Percentiles rank a stretch among this genome's conserved stretches.
These are phyloP conservation scores for Chamaenerion angustifolium DNA, from an alignment of 345 rosid genomes.

Conservation along the genomic window DNA sequence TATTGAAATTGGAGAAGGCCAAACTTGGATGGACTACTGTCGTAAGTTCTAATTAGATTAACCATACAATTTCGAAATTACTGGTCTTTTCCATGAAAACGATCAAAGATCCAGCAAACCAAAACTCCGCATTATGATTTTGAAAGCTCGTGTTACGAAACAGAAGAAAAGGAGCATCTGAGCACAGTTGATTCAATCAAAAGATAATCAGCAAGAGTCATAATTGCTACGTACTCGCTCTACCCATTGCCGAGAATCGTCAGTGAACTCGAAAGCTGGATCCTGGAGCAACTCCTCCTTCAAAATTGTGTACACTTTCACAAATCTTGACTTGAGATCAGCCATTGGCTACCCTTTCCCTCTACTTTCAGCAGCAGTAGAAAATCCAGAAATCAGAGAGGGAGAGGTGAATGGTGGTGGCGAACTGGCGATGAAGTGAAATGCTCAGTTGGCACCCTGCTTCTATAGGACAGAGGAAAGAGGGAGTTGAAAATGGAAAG, in stretches of 20 bases:
- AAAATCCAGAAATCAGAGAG: background rate
- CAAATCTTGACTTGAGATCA: slow-evolving; percentile 60
- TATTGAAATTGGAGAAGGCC: too few species aligned
- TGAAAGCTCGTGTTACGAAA: too few species aligned
- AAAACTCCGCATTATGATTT: too few species aligned
- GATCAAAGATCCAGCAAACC: too few species aligned
- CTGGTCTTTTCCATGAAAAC: too few species aligned
- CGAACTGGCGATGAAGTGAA: background rate
- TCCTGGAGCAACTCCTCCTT: slow-evolving; percentile 70
- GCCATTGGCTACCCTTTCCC: slow-evolving; percentile 26
- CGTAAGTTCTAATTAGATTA: too few species aligned
- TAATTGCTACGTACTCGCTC: slow-evolving; percentile 25
- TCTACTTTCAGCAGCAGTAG: background rate
- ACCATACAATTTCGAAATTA: too few species aligned
- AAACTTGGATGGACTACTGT: too few species aligned
- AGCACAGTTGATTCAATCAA: background rate
- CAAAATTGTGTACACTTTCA: slow-evolving; percentile 37
- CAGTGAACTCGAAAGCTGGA: slow-evolving; percentile 69
- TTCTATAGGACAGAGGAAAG: background rate
- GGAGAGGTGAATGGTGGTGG: background rate
- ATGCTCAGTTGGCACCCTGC: background rate
- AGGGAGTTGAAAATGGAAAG: background rate
- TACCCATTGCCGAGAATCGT: slow-evolving; percentile 74
- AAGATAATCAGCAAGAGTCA: background rate
- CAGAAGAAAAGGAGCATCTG: too few species aligned